phyloP scores from a whole-genome alignment of 1,139 yeast genomes.

The Waltiozyma sp. region DNA sequence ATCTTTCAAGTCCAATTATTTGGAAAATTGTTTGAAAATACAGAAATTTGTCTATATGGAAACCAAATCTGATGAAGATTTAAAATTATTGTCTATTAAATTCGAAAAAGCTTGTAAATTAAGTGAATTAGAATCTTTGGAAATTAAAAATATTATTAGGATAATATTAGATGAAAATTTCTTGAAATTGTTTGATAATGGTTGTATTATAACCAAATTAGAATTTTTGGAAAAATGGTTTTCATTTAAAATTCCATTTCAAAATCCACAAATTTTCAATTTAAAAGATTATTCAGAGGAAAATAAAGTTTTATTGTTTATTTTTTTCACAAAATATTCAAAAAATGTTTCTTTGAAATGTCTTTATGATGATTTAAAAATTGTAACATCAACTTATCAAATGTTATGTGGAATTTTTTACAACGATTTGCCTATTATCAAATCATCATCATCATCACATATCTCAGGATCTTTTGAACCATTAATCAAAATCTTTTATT shows the following conservation, averaged over 20 bases:
- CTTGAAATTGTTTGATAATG: conserved; percentile 4
- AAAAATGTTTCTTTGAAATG: conserved; percentile 9
- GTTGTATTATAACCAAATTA: conserved; percentile 9
- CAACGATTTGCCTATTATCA: conserved; percentile 11
- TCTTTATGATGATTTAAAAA: conserved; percentile 12
- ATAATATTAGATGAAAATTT: conserved; percentile 7
- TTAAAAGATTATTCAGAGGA: conserved; percentile 7
- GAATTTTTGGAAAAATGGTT: conserved; percentile 8
- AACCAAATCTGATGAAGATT: neutral
- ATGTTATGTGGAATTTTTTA: conserved; percentile 15
- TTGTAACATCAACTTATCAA: conserved; percentile 13
- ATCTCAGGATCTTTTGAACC: conserved; percentile 13
- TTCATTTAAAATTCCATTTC: conserved; percentile 4
- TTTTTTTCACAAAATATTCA: conserved; percentile 12
- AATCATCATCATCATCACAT: conserved; percentile 6
- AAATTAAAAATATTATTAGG: conserved; percentile 7
- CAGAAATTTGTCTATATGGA: conserved; percentile 5
- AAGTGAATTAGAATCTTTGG: conserved; percentile 14
- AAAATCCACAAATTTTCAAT: conserved; percentile 1
- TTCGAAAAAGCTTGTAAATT: conserved; percentile 17
- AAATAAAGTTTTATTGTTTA: conserved; percentile 11
- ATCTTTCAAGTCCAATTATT: conserved; percentile 5
- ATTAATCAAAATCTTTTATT: conserved; percentile 22
- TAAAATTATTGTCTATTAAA: conserved; percentile 6
- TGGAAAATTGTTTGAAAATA: conserved; percentile 4